Evolutionary conservation across 2,329 filamentous ascomycete species (phyloP), one percentile per base, ranked within the genome.

Genomic region (Aureobasidium sp.): DNA sequence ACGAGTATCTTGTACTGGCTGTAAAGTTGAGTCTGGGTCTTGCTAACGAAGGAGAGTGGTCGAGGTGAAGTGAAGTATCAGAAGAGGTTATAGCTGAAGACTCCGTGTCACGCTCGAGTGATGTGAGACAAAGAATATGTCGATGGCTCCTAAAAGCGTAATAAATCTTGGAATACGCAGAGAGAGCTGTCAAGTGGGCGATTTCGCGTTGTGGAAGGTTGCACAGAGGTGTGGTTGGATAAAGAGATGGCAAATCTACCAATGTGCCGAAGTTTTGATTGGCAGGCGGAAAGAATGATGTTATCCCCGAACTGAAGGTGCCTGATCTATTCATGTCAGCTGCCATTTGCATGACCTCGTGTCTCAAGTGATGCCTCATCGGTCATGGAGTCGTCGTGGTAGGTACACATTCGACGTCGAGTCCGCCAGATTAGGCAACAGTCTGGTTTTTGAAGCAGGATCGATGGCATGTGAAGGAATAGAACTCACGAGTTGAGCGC

Each of bases 131-230:
- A 57, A 44, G 53, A 20, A 46, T 46, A 34, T 57, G 20, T 57
- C 41, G 8, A 17, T 41, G 15, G 36, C 10, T 17, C 44, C 20
- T 17, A 26, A 13, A 20, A 27, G 29, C 17, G 36, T 51, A 9
- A 46, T 32, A 60, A 51, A 51, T 42, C 57, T 51, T 60, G 57
- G 51, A 50, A 36, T 48, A 27, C n/a, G 51, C n/a, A 23, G 32
- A 39, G 17, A 20, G 6, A 29, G 23, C 17, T 51, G 34, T 51
- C 57, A 60, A 60, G 46, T 27, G 51, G 27, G 46, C 46, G 20
- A 10, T 12, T 29, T 9, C 20, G 34, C 36, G 44, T 41, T 42
- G 57, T 60, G 57, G 26, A 20, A 51, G 57, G 57, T 60, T 34
- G 46, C 42, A 58, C 55, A 27, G 32, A 39, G n/a, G 15, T 15